A percentile compares a stretch with the other conserved stretches of the same genome.
Conservation (phyloP, 345 rosid genomes). For the Eucalyptus sp. region DNA sequence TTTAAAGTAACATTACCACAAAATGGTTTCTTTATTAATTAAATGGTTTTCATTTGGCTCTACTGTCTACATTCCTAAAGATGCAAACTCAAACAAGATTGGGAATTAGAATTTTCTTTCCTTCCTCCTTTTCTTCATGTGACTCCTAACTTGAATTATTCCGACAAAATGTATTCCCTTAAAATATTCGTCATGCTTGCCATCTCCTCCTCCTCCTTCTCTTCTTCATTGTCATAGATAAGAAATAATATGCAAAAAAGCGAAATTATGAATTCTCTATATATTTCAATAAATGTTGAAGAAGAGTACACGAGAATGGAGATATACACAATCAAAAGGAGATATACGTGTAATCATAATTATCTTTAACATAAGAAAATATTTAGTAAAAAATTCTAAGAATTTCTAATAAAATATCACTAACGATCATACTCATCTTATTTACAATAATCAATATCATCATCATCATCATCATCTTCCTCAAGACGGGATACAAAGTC, state of each 20-base stretch:
- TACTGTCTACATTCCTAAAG: rapidly evolving
- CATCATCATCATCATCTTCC: no score
- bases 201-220: no score
- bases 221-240: background rate
- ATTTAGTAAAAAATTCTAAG: rapidly evolving
- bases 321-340: rapidly evolving
- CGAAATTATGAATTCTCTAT: rapidly evolving
- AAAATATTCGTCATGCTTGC: rapidly evolving
- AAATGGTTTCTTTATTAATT: no score
- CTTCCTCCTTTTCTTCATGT: no score
- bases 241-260: rapidly evolving
- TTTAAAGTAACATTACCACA: no score
- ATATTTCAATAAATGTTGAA: rapidly evolving
- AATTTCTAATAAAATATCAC: rapidly evolving
- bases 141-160: no score
- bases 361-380: no score
- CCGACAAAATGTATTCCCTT: rapidly evolving
- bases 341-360: rapidly evolving
- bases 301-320: no score
- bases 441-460: no score
- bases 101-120: rapidly evolving
- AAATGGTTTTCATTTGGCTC: no score
- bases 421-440: rapidly evolving
- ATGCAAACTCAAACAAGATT: rapidly evolving
- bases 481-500: no score